phyloP scores from a whole-genome alignment of 805 yeast genomes.

The Candida schatavii region DNA sequence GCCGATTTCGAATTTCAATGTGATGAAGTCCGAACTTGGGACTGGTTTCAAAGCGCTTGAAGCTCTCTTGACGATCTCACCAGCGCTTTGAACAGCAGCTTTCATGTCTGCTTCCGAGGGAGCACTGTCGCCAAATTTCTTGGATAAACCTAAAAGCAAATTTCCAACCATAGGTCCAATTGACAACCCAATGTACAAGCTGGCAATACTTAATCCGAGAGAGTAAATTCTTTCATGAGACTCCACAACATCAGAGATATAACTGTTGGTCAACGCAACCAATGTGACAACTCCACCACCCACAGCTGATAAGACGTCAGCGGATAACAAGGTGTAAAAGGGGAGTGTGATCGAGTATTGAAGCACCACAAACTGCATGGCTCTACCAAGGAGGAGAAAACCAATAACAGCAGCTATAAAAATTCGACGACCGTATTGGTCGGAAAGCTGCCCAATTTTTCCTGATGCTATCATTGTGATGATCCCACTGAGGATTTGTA shows the following conservation, averaged over 20 bases:
- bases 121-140: not conserved
- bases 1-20: slow-evolving; percentile 31
- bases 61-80: not conserved
- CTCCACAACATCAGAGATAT: slow-evolving; percentile 70
- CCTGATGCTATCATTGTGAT: slow-evolving; percentile 54
- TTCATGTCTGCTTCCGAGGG: not conserved
- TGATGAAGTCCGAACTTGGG: slow-evolving; percentile 26
- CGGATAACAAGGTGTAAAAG: slow-evolving; percentile 37
- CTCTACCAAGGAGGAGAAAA: slow-evolving; percentile 20
- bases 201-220: slow-evolving; percentile 59
- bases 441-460: slow-evolving; percentile 40
- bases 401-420: slow-evolving; percentile 20
- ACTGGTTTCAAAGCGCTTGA: slow-evolving; percentile 10
- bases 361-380: slow-evolving; percentile 23
- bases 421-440: slow-evolving; percentile 35
- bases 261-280: slow-evolving; percentile 61
- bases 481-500: slow-evolving; percentile 39
- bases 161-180: slow-evolving; percentile 65
- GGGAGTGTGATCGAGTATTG: slow-evolving; percentile 23
- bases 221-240: slow-evolving; percentile 55
- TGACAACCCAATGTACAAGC: slow-evolving; percentile 58
- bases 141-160: slow-evolving; percentile 11
- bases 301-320: slow-evolving; percentile 44
- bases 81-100: not conserved
- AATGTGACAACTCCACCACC: slow-evolving; percentile 65